A percentile compares a stretch with the other conserved stretches of the same genome.
phyloP scores from a whole-genome alignment of 1,284 basidiomycete species.

The Tylopilus sp. region DNA sequence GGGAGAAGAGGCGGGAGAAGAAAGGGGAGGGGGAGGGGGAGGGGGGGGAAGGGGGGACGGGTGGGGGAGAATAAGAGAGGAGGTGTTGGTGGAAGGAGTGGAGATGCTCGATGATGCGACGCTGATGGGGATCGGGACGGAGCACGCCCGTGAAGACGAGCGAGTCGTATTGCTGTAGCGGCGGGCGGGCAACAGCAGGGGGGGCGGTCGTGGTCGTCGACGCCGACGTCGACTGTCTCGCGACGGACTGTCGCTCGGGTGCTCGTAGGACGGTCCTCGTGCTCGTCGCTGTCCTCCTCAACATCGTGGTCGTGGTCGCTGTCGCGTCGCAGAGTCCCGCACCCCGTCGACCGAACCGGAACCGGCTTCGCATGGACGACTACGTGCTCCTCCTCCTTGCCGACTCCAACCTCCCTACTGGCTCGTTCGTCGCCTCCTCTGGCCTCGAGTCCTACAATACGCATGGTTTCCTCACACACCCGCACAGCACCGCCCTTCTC shows the following conservation, averaged over 20 bases:
- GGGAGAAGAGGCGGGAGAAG: conserved; percentile 62
- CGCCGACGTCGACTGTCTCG: conserved; percentile 13
- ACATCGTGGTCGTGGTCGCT: conserved; percentile 1
- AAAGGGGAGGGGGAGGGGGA: conserved; percentile 13
- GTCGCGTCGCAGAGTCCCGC: not conserved
- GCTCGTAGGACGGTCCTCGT: not conserved
- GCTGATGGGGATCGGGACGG: conserved; percentile 80
- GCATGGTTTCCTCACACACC: conserved; percentile 70
- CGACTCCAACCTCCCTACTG: conserved; percentile 83
- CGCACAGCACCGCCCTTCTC: conserved; percentile 38
- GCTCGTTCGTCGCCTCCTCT: conserved; percentile 88
- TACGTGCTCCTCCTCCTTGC: conserved; percentile 72
- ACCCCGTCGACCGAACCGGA: not conserved
- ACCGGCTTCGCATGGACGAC: conserved; percentile 29
- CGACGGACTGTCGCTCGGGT: conserved; percentile 4
- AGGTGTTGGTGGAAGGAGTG: conserved; percentile 80
- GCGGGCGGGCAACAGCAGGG: conserved; percentile 33
- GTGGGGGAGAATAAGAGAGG: conserved; percentile 66
- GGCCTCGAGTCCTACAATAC: conserved; percentile 88
- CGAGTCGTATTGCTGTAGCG: conserved; percentile 69
- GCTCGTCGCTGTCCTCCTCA: not conserved
- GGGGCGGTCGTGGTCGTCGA: not conserved
- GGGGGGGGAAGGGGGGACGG: conserved; percentile 35
- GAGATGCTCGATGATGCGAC: conserved; percentile 77
- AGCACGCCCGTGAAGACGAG: conserved; percentile 73